Percentiles rank a stretch among this genome's conserved stretches.
phyloP scores from a whole-genome alignment of 139 green algal species.

The Yamagishiella unicocca region DNA sequence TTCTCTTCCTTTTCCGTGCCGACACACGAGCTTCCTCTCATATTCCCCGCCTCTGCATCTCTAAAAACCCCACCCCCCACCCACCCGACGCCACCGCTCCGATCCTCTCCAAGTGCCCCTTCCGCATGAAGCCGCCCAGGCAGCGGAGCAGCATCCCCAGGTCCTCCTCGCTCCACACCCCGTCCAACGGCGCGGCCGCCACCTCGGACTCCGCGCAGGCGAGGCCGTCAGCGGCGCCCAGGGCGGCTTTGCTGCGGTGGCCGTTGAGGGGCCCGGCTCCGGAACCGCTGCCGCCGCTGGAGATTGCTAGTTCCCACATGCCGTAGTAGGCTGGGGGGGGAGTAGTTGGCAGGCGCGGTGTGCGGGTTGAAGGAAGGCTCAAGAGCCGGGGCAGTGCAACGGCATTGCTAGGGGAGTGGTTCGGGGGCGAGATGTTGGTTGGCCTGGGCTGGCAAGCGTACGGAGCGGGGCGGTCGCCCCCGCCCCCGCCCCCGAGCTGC shows the following conservation, averaged over 20 bases:
- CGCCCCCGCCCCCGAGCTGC: no score
- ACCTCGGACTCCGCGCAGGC: not conserved
- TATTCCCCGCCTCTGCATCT: not conserved
- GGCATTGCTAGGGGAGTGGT: no score
- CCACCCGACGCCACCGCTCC: slow-evolving; percentile 20
- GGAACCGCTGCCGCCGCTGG: not conserved
- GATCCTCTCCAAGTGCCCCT: not conserved
- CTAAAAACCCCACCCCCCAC: not conserved
- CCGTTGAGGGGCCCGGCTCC: not conserved
- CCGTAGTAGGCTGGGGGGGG: slow-evolving; percentile 10
- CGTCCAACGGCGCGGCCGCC: not conserved
- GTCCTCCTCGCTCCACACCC: slow-evolving; percentile 33
- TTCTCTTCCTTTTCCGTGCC: no score
- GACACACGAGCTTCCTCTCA: no score
- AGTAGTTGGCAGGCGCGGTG: not conserved
- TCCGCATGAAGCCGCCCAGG: not conserved
- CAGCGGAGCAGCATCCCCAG: not conserved
- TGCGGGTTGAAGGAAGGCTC: not conserved
- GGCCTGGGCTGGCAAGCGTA: no score
- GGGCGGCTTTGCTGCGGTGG: not conserved
- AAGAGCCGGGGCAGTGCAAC: no score
- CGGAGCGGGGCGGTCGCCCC: no score
- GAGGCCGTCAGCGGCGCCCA: not conserved
- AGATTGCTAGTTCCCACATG: slow-evolving; percentile 24
- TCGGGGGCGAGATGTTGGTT: no score